These are phyloP conservation scores for Dalechampia spathulata DNA, from an alignment of 441 rosid species.

Conservation along the genomic window DNA sequence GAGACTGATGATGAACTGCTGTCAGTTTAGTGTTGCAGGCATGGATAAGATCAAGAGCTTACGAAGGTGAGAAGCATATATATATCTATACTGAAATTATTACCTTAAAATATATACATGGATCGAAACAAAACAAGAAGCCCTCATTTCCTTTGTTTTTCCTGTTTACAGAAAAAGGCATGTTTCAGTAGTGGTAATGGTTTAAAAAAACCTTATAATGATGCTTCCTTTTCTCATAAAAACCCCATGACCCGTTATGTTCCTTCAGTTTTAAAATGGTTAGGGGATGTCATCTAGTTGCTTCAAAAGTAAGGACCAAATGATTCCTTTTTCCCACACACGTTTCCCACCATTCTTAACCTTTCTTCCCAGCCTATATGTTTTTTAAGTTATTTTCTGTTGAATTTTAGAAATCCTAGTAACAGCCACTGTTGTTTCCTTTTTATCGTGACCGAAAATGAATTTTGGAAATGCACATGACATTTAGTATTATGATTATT, in stretches of 20 bases:
- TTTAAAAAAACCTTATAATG: constrained; percentile 23
- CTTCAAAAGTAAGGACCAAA: constrained; percentile 24
- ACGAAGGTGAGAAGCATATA: not conserved
- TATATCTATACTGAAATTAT: not conserved
- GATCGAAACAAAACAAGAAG: not conserved
- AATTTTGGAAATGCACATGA: too few relatives aligned
- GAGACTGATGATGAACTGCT: not conserved
- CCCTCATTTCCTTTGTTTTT: not conserved
- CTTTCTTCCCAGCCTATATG: not conserved
- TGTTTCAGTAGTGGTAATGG: constrained; percentile 6
- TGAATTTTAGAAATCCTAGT: not conserved
- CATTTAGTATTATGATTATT: too few relatives aligned
- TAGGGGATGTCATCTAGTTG: constrained; percentile 30
- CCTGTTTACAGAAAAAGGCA: not conserved
- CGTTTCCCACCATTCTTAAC: constrained; percentile 11
- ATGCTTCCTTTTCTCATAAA: constrained; percentile 16
- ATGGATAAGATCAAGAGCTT: not conserved
- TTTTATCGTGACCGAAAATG: too few relatives aligned
- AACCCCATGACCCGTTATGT: constrained; percentile 10
- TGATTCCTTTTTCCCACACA: constrained; percentile 22
- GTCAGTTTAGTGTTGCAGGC: constrained; percentile 1
- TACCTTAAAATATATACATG: not conserved
- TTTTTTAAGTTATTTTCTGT: not conserved
- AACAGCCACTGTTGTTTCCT: not conserved
- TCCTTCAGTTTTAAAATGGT: constrained; percentile 1